Evolutionary conservation across 352 stramenopile genomes (phyloP), one percentile per base, ranked within the genome.

Genomic region (Pythium scleroteichum): DNA sequence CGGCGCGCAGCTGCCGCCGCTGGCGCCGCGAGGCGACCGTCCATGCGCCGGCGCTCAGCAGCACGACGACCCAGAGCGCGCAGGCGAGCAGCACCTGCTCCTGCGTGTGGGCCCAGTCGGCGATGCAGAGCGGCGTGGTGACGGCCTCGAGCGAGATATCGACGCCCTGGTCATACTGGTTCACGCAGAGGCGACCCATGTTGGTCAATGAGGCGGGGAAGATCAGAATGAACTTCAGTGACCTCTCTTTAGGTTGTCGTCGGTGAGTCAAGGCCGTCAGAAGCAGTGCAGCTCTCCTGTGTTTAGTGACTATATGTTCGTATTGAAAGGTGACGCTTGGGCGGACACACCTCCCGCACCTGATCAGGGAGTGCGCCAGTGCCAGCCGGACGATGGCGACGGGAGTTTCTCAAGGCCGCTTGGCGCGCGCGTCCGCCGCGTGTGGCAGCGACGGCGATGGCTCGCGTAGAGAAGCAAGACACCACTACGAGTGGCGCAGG

Each of bases 151-250:
- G 42, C 48, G 72, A 70, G 24, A 75, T 48, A 23, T 59, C 59
- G 49, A 85, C 32, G 32, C 23, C 26, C 32, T 48, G 23, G 35
- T 71, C 49, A 39, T 64, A 84, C 57, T 78, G 71, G 70, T 89
- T 92, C 16, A 82, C 66, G 55, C 82, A 92, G 66, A 92, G 85
- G 66, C 85, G 78, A 24, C 68, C 63, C 76, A 88, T 88, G 59
- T 26, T 52, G 13, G 20, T 5, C 29, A 32, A 35, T 19, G 19
- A 9, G 49, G 6, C 24, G 19, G 8, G n/a, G 40, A 19, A 33
- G 20, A 53, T 41, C 41, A 22, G 19, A 48, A 20, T 22, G 24
- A 23, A 32, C 26, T 44, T 22, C 20, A 29, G 40, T n/a, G 29
- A 35, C 29, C 29, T 35, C 29, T 35, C 5, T 35, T 35, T 35